These are phyloP conservation scores for Taphrina communis DNA, from an alignment of 1,139 yeast genomes.

Conservation along the genomic window DNA sequence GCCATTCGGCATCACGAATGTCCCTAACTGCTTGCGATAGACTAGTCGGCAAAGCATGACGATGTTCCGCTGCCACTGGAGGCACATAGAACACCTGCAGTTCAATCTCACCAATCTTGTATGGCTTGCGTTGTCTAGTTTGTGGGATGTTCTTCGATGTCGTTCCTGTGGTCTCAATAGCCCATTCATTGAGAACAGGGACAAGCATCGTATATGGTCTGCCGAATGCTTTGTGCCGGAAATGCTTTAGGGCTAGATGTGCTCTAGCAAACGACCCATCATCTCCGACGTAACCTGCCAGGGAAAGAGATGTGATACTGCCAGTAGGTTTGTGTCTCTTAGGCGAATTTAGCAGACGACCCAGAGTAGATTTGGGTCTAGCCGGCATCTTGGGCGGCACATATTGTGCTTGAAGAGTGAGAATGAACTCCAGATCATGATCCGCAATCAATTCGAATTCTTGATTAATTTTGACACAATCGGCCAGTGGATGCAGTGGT, in stretches of 20 bases:
- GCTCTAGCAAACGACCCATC: constrained; percentile 42
- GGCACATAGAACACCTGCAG: constrained; percentile 42
- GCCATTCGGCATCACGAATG: constrained; percentile 44
- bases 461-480: constrained; percentile 63
- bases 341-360: constrained; percentile 37
- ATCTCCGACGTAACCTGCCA: constrained; percentile 37
- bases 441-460: constrained; percentile 84
- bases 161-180: constrained; percentile 46
- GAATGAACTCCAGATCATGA: constrained; percentile 67
- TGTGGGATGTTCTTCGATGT: constrained; percentile 21
- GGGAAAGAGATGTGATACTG: constrained; percentile 30
- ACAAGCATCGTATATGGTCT: constrained; percentile 40
- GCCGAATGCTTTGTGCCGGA: constrained; percentile 40
- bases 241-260: constrained; percentile 38
- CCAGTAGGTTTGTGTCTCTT: constrained; percentile 36
- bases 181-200: constrained; percentile 46
- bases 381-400: constrained; percentile 23
- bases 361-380: constrained; percentile 31
- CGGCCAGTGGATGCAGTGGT: constrained; percentile 61
- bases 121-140: constrained; percentile 34
- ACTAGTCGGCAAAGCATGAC: constrained; percentile 41
- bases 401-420: constrained; percentile 68
- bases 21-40: constrained; percentile 43
- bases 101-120: constrained; percentile 42
- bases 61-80: constrained; percentile 26